Base-by-base conservation (phyloP, 306 rosid genomes). In the Rosa multiflora region DNA sequence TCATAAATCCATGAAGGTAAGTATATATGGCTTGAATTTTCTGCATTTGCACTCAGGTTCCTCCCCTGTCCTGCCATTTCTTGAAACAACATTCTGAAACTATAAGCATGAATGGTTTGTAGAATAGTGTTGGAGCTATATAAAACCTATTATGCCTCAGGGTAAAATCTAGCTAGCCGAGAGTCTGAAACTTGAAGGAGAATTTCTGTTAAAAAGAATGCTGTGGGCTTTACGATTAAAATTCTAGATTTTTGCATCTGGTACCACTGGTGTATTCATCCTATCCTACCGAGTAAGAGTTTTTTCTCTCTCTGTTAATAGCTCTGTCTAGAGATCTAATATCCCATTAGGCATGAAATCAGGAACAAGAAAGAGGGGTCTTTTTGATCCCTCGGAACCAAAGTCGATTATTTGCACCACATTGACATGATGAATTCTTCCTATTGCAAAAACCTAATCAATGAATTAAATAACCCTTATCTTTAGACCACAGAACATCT, bases 1-100 rank as follows among this genome's bases (percentile, higher is more conserved):
- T 62, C 71, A 18, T 62, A 75, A 46, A 62, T 44, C 61, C 61
- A 44, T 5, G 72, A 62, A 44, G 79, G 47, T n/a, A 76, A 76
- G 18, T 61, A 75, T 2, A 43, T 29, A 15, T 76, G 46, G 56
- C 71, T 62, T 62, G 71, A 44, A 4, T 62, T 5, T 9, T 75
- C 26, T 44, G 59, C 59, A 29, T 21, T 13, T 14, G 79, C 71
- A 46, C 6, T 58, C 23, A 61, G 9, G 44, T 76, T 62, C 58
- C 32, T 61, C n/a, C 58, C 29, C 6, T 56, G 23, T 1, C 61
- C 32, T 13, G 79, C 20, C 47, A 53, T 55, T 26, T 40, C 23
- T 29, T 71, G 46, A 40, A 42, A 42, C 46, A 42, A 42, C 46
- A 42, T 42, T 70, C 15, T 1, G 59, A 71, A 49, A 72, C 44